Evolutionary conservation across 2,329 filamentous ascomycete species (phyloP), one percentile per base, ranked within the genome.

Genomic region (Didymella keratinophila): DNA sequence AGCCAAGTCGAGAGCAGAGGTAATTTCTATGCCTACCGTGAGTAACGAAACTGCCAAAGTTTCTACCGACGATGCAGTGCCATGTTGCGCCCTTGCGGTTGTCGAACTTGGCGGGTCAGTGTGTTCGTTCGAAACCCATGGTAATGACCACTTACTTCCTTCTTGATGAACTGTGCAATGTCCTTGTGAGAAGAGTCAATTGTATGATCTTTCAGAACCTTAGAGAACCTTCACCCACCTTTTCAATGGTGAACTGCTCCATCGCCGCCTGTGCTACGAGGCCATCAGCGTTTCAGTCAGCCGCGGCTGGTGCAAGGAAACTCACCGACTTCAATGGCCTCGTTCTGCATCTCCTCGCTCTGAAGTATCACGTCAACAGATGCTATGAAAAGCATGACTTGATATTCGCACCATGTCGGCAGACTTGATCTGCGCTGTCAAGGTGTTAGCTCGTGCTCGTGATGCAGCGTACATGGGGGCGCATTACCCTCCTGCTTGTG

Each of bases 31-130:
- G 43, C 86, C 61, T 86, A 97, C 93, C 93, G 75, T 99, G 95
- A 39, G 95, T 99, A 50, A 99, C 95, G 71, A 98, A 99, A 81
- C 94, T 98, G 70, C 95, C 95, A 81, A 99, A 99, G 84, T 99
- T 98, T 69, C 95, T 87, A 64, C 95, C 95, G 32, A 99, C 95
- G 69, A 99, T 97, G 81, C 95, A 99, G 81, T 99, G 95, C 95
- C 94, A 99, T 77, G 95, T 99, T 63, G 94, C 93, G 34, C 95
- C 95, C 83, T 97, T 97, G 76, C 93, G 90, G 73, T 92, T 91
- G 78, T 99, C 95, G 73, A 99, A 98, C 94, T 98, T 72, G 28
- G 9, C 14, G 6, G 25, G 47, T 76, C 52, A 76, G 51, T 47
- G 21, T 11, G 16, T 5, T n/a, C 18, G 23, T 25, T 25, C 23